Percentiles rank a stretch among this genome's conserved stretches.
Conservation (phyloP, 1,284 basidiomycete species). For the Sporisorium scitamineum region DNA sequence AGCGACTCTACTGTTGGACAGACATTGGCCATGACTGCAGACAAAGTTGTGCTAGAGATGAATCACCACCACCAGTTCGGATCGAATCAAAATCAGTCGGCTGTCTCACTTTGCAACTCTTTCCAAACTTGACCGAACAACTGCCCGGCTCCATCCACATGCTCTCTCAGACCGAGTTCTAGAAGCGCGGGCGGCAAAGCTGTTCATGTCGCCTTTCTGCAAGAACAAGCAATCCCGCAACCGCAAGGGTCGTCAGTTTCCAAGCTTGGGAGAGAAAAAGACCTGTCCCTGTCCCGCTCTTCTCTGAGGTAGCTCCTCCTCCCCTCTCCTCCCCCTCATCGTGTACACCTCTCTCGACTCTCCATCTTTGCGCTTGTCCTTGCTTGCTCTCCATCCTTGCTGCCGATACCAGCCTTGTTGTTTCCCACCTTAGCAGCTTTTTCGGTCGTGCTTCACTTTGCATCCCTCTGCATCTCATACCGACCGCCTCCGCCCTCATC, state of each 20-base stretch:
- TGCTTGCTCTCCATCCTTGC: neutral
- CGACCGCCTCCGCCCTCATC: neutral
- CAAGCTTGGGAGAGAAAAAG: neutral
- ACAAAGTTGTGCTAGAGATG: too few species aligned
- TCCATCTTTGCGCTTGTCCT: neutral
- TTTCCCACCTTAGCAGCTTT: neutral
- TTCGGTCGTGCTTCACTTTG: neutral
- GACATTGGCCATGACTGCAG: too few species aligned
- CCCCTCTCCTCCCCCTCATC: constrained; percentile 3
- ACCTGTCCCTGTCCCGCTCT: neutral
- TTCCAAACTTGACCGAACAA: too few species aligned
- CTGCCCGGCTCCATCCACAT: too few species aligned
- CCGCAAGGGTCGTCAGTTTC: constrained; percentile 37
- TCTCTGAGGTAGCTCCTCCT: neutral
- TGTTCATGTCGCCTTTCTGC: neutral
- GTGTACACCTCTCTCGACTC: neutral
- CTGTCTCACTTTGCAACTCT: too few species aligned
- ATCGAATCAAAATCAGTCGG: too few species aligned
- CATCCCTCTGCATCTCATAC: neutral
- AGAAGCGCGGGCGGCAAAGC: neutral
- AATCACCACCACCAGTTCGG: too few species aligned
- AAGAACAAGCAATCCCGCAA: constrained; percentile 1
- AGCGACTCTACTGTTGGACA: too few species aligned
- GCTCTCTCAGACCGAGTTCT: neutral
- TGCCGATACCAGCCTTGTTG: neutral